These are phyloP conservation scores for Mrakiaceae sp. DNA, from an alignment of 1,284 basidiomycete genomes.

Conservation along the genomic window DNA sequence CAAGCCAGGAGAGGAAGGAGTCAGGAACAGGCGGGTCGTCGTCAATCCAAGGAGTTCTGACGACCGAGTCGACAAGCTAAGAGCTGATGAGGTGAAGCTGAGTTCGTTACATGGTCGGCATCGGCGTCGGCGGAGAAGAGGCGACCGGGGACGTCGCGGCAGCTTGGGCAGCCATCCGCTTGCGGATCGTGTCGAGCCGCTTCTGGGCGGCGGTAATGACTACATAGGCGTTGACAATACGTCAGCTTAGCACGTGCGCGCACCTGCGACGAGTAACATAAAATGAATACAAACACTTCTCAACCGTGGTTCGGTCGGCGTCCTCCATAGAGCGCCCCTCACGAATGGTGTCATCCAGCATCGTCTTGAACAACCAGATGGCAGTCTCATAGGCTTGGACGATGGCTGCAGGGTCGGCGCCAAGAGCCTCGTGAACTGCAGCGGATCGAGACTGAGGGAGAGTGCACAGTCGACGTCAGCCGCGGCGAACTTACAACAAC, in stretches of 20 bases:
- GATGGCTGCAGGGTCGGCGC: slow-evolving; percentile 63
- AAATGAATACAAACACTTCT: slow-evolving; percentile 4
- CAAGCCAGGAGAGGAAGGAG: too few relatives aligned
- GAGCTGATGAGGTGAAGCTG: too few relatives aligned
- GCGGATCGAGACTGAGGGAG: slow-evolving; percentile 68
- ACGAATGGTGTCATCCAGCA: slow-evolving; percentile 81
- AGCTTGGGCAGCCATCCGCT: slow-evolving; percentile 12
- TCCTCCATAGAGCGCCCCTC: slow-evolving; percentile 70
- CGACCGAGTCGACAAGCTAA: too few relatives aligned
- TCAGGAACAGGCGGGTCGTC: too few relatives aligned
- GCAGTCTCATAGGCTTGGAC: slow-evolving; percentile 91
- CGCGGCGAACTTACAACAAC: slow-evolving; percentile 44
- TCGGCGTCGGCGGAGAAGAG: slow-evolving; percentile 16
- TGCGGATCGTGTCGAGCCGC: slow-evolving; percentile 21
- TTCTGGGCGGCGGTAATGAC: slow-evolving; percentile 22
- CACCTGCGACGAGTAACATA: background rate
- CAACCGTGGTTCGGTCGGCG: slow-evolving; percentile 44
- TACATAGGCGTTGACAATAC: background rate
- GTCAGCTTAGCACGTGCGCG: too few relatives aligned
- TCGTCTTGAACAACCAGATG: slow-evolving; percentile 77
- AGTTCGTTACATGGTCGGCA: background rate
- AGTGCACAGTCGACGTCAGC: slow-evolving; percentile 23
- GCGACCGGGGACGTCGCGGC: slow-evolving; percentile 8
- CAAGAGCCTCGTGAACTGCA: slow-evolving; percentile 78
- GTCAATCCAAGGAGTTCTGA: too few relatives aligned